phyloP scores from a whole-genome alignment of 2,329 filamentous ascomycete species.

The Fusarium musae region DNA sequence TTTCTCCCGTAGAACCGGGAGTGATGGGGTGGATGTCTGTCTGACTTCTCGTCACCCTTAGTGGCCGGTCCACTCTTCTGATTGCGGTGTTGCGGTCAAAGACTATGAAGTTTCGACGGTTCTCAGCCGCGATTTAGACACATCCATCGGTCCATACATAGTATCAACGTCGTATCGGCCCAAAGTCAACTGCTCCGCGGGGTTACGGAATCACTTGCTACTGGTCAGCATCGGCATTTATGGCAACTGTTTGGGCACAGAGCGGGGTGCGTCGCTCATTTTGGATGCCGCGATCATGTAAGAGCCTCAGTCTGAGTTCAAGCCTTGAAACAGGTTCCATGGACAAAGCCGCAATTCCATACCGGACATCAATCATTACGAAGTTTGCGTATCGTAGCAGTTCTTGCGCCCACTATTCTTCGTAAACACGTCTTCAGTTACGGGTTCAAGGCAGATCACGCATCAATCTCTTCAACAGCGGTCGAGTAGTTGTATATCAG shows the following conservation, averaged over 20 bases:
- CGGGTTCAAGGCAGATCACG: neutral
- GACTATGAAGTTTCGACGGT: neutral
- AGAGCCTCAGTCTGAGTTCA: conserved; percentile 25
- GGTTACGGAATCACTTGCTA: conserved; percentile 6
- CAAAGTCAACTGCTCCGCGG: conserved; percentile 9
- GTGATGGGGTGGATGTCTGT: neutral
- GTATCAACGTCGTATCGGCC: conserved; percentile 4
- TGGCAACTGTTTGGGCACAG: conserved; percentile 2
- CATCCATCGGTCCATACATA: neutral
- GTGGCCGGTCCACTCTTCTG: conserved; percentile 5
- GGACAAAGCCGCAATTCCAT: neutral
- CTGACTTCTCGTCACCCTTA: neutral
- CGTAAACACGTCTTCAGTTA: neutral
- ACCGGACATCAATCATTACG: neutral
- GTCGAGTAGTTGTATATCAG: conserved; percentile 9
- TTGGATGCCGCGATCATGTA: conserved; percentile 2
- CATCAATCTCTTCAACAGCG: conserved; percentile 1
- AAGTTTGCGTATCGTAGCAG: neutral
- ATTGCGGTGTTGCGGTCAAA: conserved; percentile 24
- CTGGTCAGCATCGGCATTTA: neutral
- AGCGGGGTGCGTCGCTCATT: conserved; percentile 10
- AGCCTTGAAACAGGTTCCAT: neutral
- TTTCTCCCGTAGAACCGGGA: conserved; percentile 13
- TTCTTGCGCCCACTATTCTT: neutral
- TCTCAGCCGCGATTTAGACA: neutral